Evolutionary conservation across 495 filamentous ascomycete genomes (phyloP), one percentile per base, ranked within the genome.

Genomic region (Friedmanniomyces endolithicus): DNA sequence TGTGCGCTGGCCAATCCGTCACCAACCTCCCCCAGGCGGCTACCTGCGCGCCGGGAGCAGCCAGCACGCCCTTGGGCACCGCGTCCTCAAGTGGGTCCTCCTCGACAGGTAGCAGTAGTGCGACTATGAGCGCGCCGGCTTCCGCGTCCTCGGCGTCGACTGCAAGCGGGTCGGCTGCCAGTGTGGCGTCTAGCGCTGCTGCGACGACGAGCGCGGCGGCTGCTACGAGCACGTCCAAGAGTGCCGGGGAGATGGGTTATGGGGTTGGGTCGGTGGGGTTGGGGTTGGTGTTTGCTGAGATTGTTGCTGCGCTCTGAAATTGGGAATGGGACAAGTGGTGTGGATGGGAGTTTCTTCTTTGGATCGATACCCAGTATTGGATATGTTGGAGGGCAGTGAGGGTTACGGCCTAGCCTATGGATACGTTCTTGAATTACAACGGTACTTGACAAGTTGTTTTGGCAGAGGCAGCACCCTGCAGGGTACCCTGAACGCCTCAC

Each of bases 1-100:
- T 84, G 56, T 85, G 82, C 62, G 63, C 62, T 0, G 53, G 60
- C 17, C 50, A 67, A 47, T 37, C 44, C 34, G 61, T 69, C 40
- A 58, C 50, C 25, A 39, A 59, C 51, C 52, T 71, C 16, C 62
- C 65, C 7, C 56, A 61, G n/a, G 25, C 60, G 11, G 65, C 68
- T 11, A 56, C 65, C 34, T 71, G 68, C 61, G 23, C 61, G 20
- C 9, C 63, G 8, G 25, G 49, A 12, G 47, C 53, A 20, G 29
- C 57, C 16, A 57, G 45, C 24, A 29, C 47, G 22, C 31, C 56
- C 19, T 11, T 53, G 34, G 56, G 48, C 29, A 24, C 41, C 25
- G 29, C 57, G 27, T 12, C 56, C 34, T 44, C 59, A 2, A 29
- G 44, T 22, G 47, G 55, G 0, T 29, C 53, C 8, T 39, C 60